Base-by-base conservation (phyloP, 179 eudicot genomes). In the Silene vulgaris region DNA sequence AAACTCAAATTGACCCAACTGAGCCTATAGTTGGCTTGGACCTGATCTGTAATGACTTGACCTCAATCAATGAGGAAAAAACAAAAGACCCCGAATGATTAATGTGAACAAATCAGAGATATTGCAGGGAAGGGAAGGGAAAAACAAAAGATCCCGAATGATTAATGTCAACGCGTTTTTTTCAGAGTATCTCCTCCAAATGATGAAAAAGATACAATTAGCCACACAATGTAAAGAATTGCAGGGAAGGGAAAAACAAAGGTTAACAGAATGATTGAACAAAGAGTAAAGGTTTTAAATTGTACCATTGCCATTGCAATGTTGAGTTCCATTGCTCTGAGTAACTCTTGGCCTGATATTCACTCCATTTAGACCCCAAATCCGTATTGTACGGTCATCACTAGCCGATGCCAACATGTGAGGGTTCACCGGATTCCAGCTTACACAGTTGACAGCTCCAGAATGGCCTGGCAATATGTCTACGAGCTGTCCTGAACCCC, bases 341-440 rank as follows among this genome's bases (percentile, higher is more conserved):
- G 35, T 29, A 79, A 54, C 73, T 66, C 40, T 67, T 20, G 52
- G 75, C 72, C 30, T 73, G 65, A 76, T 43, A 61, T 54, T 72
- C 48, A 56, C 67, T 72, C 68, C 63, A 30, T 75, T 64, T 57
- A 86, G 65, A 68, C 93, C 93, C 96, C 96, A 90, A 75, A 90
- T 82, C 54, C 93, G 82, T 54, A 90, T 88, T 3, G 91, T 85
- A 76, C 83, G 90, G 67, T 90, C 93, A 71, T 90, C 93, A 81
- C 96, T 87, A 6, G 91, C 96, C 29, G 96, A 88, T 43, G 96
- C 96, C 74, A 90, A 40, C 91, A 90, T 89, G 67, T 89, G 91
- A 1, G 83, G 91, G 71, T 89, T 79, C 19, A 57, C 80, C 0
- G 93, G 93, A 75, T 85, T 89, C 96, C 96, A 90, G 74, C 96